Evolutionary conservation across 2,329 filamentous ascomycete genomes (phyloP).

Genomic region (Metarhizium guizhouense): DNA sequence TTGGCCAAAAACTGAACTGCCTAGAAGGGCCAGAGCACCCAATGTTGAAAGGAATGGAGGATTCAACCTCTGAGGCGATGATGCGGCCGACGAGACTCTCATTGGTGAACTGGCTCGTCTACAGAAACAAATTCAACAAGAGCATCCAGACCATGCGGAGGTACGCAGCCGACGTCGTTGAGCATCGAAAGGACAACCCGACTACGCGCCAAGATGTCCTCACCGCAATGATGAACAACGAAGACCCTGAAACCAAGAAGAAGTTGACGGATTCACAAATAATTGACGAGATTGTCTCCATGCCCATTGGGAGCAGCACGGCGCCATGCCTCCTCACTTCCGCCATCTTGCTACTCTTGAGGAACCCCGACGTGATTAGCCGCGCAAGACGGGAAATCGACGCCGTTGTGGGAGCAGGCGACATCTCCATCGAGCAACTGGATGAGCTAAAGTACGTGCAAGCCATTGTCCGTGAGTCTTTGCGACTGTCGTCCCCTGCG

Average conservation of each 20-base stretch:
- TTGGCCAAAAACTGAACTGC: slow-evolving; percentile 38
- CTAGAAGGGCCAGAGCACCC: slow-evolving; percentile 37
- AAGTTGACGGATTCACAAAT: slow-evolving; percentile 50
- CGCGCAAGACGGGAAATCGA: slow-evolving; percentile 46
- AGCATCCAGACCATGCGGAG: slow-evolving; percentile 45
- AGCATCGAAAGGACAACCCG: slow-evolving; percentile 43
- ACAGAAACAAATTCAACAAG: slow-evolving; percentile 43
- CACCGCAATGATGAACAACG: slow-evolving; percentile 46
- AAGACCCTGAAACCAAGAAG: slow-evolving; percentile 53
- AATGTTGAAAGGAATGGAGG: slow-evolving; percentile 44
- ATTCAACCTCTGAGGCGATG: slow-evolving; percentile 45
- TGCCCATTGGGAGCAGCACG: slow-evolving; percentile 50
- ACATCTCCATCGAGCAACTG: slow-evolving; percentile 39
- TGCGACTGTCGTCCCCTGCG: slow-evolving; percentile 45
- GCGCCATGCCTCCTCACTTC: slow-evolving; percentile 35
- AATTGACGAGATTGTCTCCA: slow-evolving; percentile 59
- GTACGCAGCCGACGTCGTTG: slow-evolving; percentile 48
- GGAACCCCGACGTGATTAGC: slow-evolving; percentile 38
- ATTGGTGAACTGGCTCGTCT: slow-evolving; percentile 42
- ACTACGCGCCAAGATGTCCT: slow-evolving; percentile 52
- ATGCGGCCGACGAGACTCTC: slow-evolving; percentile 42
- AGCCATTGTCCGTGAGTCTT: slow-evolving; percentile 43
- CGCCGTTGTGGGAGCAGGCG: slow-evolving; percentile 34
- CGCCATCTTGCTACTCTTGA: slow-evolving; percentile 40
- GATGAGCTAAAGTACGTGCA: slow-evolving; percentile 43